Evolutionary conservation across 2,329 filamentous ascomycete genomes (phyloP), one percentile per base, ranked within the genome.

Genomic region (Pleomassaria siparia): DNA sequence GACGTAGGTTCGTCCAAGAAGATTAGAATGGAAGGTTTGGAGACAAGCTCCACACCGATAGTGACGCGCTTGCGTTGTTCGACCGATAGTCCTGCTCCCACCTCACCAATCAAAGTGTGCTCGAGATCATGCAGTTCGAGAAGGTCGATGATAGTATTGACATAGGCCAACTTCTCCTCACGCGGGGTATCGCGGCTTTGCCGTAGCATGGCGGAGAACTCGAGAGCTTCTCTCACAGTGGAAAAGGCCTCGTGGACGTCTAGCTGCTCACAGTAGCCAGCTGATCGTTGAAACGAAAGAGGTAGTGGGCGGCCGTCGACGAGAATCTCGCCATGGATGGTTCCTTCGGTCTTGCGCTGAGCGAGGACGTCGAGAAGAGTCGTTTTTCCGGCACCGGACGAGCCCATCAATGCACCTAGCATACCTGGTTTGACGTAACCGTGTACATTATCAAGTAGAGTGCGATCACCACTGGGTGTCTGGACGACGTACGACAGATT

Each of bases 1-100:
- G 83, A 86, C 0, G 87, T 89, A 0, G 87, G 87, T 67, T 90
- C 86, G 53, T 90, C 87, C 12, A 89, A 74, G 76, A 90, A 90
- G 15, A 90, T 77, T 1, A 89, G 76, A 8, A 89, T 75, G 51
- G 86, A 78, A 0, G 86, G 86, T 69, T 87, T 80, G 0, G 78
- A 40, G 15, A 91, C 59, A 26, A 82, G 71, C 54, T 82, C 80
- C 12, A 82, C 78, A 43, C 77, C 80, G 42, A 82, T 82, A 1
- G 80, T 85, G 7, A 86, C 76, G 41, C 81, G 74, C 60, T 86
- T 86, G 7, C 83, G 74, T 60, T 86, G 83, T 55, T 85, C 82
- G 11, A 73, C 64, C 4, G 67, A 70, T 2, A 63, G 41, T 7
- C 63, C 63, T 13, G 59, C 56, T 5, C 63, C 63, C 2, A 55